Percentiles rank a stretch among this genome's conserved stretches.
These are phyloP conservation scores for Termitomyces sp. DNA, from an alignment of 768 basidiomycete genomes.

Conservation along the genomic window DNA sequence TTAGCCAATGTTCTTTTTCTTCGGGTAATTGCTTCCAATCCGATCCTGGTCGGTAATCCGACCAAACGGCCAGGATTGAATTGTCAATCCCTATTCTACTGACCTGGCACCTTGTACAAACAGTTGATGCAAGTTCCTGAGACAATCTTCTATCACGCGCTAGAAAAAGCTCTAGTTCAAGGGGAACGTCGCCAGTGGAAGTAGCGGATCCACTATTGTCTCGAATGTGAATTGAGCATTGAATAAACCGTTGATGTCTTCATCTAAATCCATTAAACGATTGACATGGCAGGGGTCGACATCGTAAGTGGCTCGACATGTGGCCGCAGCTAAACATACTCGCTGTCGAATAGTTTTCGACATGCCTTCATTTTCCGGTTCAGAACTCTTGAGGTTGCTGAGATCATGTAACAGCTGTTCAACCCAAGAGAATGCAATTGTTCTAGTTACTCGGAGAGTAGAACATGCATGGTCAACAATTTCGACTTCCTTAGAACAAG, in stretches of 20 bases:
- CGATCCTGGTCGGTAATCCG: not conserved
- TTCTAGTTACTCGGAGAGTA: slow-evolving; percentile 20
- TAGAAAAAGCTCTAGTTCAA: not conserved
- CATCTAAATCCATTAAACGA: slow-evolving; percentile 12
- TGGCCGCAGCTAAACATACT: slow-evolving; percentile 2
- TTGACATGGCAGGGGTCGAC: slow-evolving; percentile 11
- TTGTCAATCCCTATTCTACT: not conserved
- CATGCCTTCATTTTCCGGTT: not conserved
- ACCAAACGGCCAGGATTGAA: not conserved
- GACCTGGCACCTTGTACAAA: not conserved
- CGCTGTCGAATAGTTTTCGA: not conserved
- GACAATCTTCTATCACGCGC: not conserved
- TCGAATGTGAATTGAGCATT: slow-evolving; percentile 19
- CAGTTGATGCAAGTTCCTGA: not conserved
- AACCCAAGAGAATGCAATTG: slow-evolving; percentile 5
- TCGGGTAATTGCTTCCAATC: not conserved
- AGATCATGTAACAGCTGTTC: not conserved
- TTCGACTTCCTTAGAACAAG: slow-evolving; percentile 5
- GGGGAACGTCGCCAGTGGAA: not conserved
- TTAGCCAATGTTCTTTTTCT: not conserved
- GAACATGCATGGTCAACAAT: slow-evolving; percentile 14
- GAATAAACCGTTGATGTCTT: slow-evolving; percentile 19
- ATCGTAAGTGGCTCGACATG: slow-evolving; percentile 16
- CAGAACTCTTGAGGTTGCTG: not conserved
- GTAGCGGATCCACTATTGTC: not conserved